Evolutionary conservation across 495 filamentous ascomycete species (phyloP), one percentile per base, ranked within the genome.

Genomic region (Annulohypoxylon nitens): DNA sequence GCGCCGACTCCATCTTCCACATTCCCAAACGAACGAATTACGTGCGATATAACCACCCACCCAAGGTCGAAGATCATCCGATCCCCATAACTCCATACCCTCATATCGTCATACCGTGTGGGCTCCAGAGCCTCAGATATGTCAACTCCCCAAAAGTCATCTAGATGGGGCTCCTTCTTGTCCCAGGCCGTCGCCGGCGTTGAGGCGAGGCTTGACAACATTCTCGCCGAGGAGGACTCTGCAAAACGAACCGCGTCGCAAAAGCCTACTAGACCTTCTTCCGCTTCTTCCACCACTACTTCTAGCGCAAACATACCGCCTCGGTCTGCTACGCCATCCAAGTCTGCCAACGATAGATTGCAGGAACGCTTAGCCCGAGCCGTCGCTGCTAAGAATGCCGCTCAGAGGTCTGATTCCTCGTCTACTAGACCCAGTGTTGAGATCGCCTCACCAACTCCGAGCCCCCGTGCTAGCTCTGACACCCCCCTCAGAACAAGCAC

Each of bases 101-200:
- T 5, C 14, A 43, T 43, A 43, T 14, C 12, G 39, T 23, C 61
- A 55, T 43, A 60, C 11, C 39, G 54, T 26, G 55, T 37, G 20
- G 64, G 70, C 59, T 51, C 14, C 34, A 59, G 61, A 69, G 65
- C 68, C 70, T 54, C 58, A 74, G 67, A 68, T 48, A 84, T 84
- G 82, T 74, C 77, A 54, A 78, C 77, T 62, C 75, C 81, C 12
- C 69, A 76, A 47, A 86, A 85, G 73, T 74, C 79, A 41, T 80
- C 87, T 64, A 82, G 90, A 89, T 93, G 91, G 91, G 93, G 94
- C 23, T 92, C 90, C 33, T 93, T 99, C 76, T 85, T 99, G 54
- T 92, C 93, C 68, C 93, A 97, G 79, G 95, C 95, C 61, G 93
- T 98, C 59, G 94, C 94, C 30, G 93, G 94, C 43, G 92, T 99